Percentiles rank a stretch among this genome's conserved stretches.
Conservation (phyloP, 2,329 filamentous ascomycete genomes). For the Emergomyces orientalis region DNA sequence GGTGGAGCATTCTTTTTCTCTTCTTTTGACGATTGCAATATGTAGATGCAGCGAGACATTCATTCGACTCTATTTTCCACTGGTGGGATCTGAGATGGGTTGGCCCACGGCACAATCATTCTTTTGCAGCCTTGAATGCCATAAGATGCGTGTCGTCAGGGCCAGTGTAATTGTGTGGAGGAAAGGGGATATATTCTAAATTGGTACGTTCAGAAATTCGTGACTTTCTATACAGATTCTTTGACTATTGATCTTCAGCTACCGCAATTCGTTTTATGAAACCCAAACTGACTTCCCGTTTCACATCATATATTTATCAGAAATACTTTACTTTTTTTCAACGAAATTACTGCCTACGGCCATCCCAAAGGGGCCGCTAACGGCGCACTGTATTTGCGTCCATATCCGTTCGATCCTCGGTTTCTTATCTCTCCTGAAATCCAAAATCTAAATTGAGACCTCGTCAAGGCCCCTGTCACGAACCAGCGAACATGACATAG, state of each 20-base stretch:
- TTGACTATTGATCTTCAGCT: not conserved
- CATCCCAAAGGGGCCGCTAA: not conserved
- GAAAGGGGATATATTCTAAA: constrained; percentile 16
- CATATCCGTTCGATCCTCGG: not conserved
- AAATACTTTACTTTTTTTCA: not conserved
- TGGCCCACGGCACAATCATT: not conserved
- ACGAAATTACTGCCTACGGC: not conserved
- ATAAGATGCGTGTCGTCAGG: not conserved
- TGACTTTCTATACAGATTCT: not conserved
- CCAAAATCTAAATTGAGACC: not conserved
- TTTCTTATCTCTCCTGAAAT: not conserved
- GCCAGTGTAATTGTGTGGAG: constrained; percentile 14
- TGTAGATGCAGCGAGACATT: not conserved
- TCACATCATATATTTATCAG: not conserved
- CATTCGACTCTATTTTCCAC: not conserved
- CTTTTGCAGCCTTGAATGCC: not conserved
- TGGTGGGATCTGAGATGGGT: not conserved
- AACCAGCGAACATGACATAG: not conserved
- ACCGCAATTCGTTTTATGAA: not conserved
- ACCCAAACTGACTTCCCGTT: not conserved
- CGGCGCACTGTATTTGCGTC: not conserved
- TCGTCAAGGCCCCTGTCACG: not conserved
- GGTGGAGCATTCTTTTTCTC: not conserved
- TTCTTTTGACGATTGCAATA: not conserved
- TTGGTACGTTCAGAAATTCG: constrained; percentile 12